These are phyloP conservation scores for Acarospora socialis DNA, from an alignment of 2,329 filamentous ascomycete species.

Conservation along the genomic window DNA sequence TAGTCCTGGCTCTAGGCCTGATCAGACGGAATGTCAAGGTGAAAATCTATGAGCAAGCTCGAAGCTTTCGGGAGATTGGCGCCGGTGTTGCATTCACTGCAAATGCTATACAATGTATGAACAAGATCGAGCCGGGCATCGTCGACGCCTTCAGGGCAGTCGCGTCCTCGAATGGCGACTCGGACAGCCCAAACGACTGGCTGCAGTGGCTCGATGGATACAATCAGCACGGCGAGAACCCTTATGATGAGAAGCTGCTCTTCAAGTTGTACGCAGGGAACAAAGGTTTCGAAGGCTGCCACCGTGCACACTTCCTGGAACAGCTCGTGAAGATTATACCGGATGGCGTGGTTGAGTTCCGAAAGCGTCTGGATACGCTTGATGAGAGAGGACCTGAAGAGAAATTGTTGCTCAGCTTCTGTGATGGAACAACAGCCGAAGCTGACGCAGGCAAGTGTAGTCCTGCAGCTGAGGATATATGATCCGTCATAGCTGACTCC, in stretches of 20 bases:
- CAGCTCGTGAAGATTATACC: conserved; percentile 29
- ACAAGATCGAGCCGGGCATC: conserved; percentile 11
- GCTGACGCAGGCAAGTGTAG: conserved; percentile 26
- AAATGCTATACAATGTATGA: conserved; percentile 23
- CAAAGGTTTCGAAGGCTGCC: conserved; percentile 16
- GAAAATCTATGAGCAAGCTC: conserved; percentile 19
- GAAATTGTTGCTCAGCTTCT: conserved; percentile 24
- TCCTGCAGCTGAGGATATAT: background rate
- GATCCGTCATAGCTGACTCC: background rate
- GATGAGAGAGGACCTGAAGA: conserved; percentile 15
- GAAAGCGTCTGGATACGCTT: conserved; percentile 23
- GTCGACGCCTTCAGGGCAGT: conserved; percentile 26
- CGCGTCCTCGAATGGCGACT: conserved; percentile 18
- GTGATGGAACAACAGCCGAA: conserved; percentile 30
- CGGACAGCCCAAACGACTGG: conserved; percentile 25
- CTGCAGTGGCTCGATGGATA: conserved; percentile 28
- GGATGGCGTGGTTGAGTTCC: conserved; percentile 21
- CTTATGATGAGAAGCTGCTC: conserved; percentile 1
- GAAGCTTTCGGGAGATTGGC: conserved; percentile 15
- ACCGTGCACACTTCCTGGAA: conserved; percentile 29
- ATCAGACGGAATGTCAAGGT: conserved; percentile 14
- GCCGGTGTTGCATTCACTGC: conserved; percentile 27
- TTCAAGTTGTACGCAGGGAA: background rate
- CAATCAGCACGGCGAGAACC: background rate
- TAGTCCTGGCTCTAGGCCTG: conserved; percentile 17